Evolutionary conservation across 75 land plant species (phyloP).

Genomic region (Picea glauca): DNA sequence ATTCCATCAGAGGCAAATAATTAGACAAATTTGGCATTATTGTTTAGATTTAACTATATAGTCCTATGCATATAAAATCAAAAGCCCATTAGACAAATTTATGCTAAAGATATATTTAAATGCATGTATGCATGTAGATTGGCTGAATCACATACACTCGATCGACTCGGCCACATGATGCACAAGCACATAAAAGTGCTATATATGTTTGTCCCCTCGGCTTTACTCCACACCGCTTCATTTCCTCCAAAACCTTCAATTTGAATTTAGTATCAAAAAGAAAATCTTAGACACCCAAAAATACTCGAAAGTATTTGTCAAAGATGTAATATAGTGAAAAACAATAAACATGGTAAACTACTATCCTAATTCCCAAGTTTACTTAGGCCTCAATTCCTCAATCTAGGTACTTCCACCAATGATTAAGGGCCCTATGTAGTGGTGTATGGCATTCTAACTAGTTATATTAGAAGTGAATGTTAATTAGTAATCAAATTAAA

Average conservation of each 20-base stretch:
- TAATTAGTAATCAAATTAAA: background rate
- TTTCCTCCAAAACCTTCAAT: constrained; percentile 80
- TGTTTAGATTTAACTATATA: background rate
- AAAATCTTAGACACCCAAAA: background rate
- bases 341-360: background rate
- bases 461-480: background rate
- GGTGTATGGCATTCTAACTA: background rate
- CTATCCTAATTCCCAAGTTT: background rate
- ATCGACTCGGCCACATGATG: constrained; percentile 65
- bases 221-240: constrained; percentile 69
- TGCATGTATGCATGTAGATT: background rate
- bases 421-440: background rate
- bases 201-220: constrained; percentile 79
- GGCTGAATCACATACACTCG: constrained; percentile 54
- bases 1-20: background rate
- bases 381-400: background rate
- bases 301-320: background rate
- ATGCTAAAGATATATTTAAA: background rate
- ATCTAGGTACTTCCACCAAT: background rate
- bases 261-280: background rate
- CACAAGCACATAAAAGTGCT: constrained; percentile 82
- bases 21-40: background rate
- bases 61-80: background rate
- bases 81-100: background rate
- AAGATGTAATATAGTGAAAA: background rate